phyloP scores from a whole-genome alignment of 139 green algal species.

The Yamagishiella unicocca region DNA sequence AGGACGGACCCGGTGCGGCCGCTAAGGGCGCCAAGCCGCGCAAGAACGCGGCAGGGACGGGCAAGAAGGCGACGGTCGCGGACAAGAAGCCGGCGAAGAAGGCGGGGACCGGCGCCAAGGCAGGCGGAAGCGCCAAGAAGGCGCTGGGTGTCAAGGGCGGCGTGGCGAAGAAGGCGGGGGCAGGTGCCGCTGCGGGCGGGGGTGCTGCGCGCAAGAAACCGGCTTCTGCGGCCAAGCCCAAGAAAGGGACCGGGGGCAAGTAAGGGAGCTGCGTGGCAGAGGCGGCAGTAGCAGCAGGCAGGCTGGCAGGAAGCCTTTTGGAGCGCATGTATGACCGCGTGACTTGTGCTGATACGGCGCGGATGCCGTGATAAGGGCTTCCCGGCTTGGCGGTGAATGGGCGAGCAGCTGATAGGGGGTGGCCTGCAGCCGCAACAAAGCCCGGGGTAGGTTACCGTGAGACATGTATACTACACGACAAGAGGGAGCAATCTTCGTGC shows the following conservation, averaged over 20 bases:
- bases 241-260: background rate
- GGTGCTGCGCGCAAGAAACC: background rate
- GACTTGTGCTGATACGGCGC: too few species aligned
- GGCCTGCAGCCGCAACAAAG: too few species aligned
- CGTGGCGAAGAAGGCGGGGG: slow-evolving; percentile 11
- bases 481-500: too few species aligned
- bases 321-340: too few species aligned
- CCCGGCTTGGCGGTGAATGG: too few species aligned
- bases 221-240: background rate
- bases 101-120: background rate
- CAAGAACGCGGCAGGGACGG: slow-evolving; percentile 11
- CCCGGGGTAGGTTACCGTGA: too few species aligned
- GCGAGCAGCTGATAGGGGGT: too few species aligned
- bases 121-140: background rate
- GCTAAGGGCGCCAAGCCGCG: background rate
- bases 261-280: background rate
- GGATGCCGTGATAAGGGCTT: too few species aligned
- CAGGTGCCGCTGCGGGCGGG: background rate
- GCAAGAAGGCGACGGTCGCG: background rate
- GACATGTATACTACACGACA: too few species aligned
- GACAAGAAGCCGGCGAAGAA: background rate
- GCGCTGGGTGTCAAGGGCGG: slow-evolving; percentile 18
- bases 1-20: background rate
- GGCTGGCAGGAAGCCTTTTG: too few species aligned
- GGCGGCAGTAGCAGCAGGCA: too few species aligned